Conservation (phyloP, 306 rosid species). For the Dalbergia oliveri region DNA sequence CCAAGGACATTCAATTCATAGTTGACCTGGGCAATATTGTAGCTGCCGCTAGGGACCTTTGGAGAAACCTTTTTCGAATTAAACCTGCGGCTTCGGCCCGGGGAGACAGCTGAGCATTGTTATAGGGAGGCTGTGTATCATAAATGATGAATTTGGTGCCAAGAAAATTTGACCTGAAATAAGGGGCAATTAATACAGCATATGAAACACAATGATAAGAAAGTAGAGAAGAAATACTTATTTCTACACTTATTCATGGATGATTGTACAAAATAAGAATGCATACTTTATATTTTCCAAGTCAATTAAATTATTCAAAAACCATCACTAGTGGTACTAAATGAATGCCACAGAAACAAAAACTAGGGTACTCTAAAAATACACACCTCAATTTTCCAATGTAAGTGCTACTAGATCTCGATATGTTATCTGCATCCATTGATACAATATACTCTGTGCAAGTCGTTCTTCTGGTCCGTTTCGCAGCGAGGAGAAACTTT, state of each 20-base stretch:
- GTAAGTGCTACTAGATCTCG: constrained; percentile 88
- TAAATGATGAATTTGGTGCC: constrained; percentile 96
- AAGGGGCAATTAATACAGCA: neutral
- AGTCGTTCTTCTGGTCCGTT: constrained; percentile 87
- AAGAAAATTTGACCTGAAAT: constrained; percentile 89
- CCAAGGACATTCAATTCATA: constrained; percentile 95
- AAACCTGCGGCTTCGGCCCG: constrained; percentile 89
- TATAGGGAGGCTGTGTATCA: constrained; percentile 92
- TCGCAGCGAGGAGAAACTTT: constrained; percentile 95
- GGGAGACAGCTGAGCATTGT: constrained; percentile 74
- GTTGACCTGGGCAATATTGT: constrained; percentile 86
- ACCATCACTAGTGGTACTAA: neutral
- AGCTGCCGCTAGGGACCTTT: constrained; percentile 90
- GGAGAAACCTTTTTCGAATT: constrained; percentile 94
- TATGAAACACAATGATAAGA: constrained; percentile 8
- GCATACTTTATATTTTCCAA: neutral
- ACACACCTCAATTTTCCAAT: constrained; percentile 91
- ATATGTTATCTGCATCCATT: constrained; percentile 88
- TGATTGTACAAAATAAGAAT: neutral
- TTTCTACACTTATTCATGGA: constrained; percentile 6
- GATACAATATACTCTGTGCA: constrained; percentile 95
- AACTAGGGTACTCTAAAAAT: neutral
- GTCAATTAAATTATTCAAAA: neutral
- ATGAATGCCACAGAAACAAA: constrained; percentile 1
- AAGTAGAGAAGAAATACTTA: neutral